Evolutionary conservation across 768 basidiomycete genomes (phyloP), one percentile per base, ranked within the genome.

Genomic region (Trametes punicea): DNA sequence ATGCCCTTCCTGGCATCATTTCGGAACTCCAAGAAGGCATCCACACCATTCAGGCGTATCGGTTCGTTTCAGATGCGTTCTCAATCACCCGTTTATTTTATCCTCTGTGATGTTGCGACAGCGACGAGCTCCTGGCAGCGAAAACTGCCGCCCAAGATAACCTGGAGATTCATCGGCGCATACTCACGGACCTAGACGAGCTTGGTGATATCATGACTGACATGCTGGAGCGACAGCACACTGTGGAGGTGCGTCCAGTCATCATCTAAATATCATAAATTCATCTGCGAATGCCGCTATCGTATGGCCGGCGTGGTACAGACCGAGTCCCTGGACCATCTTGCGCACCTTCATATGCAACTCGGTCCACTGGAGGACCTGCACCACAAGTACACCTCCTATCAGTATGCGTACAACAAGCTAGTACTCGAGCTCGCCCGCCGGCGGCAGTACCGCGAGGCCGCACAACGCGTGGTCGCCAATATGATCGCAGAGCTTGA

Each of bases 151-250:
- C 75, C 10, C 75, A 77, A 57, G 73, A 75, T 49, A 77, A 79
- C 60, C 61, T 90, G 8, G 74, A 78, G 18, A 73, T 76, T 36
- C 79, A 86, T 20, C 65, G 71, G 13, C 70, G 63, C 30, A 77
- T 75, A 13, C 69, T 93, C 26, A 77, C 83, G 46, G 81, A 88
- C 62, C 75, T 93, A 18, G 88, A 92, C 44, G 84, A 87, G 61
- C 76, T 93, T 3, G 90, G 84, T 1, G 83, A 87, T 18, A 88
- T 90, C 48, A 90, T 93, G 84, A 74, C 75, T 0, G 85, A 86
- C 49, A 90, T 93, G 86, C 69, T 93, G 5, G 76, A 79, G 39
- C 80, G 77, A 13, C 88, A 91, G 65, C 80, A 87, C 50, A 69
- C 71, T 6, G 80, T 89, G 6, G 87, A 92, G 78, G 88, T 88